These are phyloP conservation scores for Ocimum tenuiflorum DNA, from an alignment of 257 asterid species.

Conservation along the genomic window DNA sequence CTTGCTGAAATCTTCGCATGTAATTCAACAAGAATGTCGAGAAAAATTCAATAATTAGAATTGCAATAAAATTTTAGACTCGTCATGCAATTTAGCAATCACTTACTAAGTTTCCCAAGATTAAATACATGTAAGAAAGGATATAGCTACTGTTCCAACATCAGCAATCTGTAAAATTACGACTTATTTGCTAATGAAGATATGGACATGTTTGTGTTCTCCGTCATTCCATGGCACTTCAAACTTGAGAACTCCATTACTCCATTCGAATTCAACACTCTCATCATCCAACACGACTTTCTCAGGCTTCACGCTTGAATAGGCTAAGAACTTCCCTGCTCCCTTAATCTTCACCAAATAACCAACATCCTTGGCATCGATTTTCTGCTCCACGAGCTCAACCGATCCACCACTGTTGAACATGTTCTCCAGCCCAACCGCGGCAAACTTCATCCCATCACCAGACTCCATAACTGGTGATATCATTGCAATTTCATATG, in stretches of 20 bases:
- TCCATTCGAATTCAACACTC: slow-evolving; percentile 29
- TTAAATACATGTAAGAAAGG: neutral
- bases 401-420: slow-evolving; percentile 35
- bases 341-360: slow-evolving; percentile 27
- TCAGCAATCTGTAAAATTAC: neutral
- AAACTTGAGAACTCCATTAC: slow-evolving; percentile 27
- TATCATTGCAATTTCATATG: slow-evolving; percentile 26
- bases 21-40: neutral
- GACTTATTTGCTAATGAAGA: slow-evolving; percentile 18
- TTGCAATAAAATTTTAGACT: neutral
- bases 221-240: slow-evolving; percentile 35
- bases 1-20: neutral
- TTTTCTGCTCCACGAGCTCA: slow-evolving; percentile 10
- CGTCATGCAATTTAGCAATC: neutral
- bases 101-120: neutral
- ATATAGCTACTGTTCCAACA: neutral
- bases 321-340: slow-evolving; percentile 34
- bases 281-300: slow-evolving; percentile 22
- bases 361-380: neutral
- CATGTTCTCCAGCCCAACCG: slow-evolving; percentile 35
- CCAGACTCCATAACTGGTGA: slow-evolving; percentile 16
- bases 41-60: neutral
- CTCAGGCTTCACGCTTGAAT: slow-evolving; percentile 32
- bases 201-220: slow-evolving; percentile 13
- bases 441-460: slow-evolving; percentile 22